phyloP scores from a whole-genome alignment of 176 grass and related monocot species.

The Carex kokanica region DNA sequence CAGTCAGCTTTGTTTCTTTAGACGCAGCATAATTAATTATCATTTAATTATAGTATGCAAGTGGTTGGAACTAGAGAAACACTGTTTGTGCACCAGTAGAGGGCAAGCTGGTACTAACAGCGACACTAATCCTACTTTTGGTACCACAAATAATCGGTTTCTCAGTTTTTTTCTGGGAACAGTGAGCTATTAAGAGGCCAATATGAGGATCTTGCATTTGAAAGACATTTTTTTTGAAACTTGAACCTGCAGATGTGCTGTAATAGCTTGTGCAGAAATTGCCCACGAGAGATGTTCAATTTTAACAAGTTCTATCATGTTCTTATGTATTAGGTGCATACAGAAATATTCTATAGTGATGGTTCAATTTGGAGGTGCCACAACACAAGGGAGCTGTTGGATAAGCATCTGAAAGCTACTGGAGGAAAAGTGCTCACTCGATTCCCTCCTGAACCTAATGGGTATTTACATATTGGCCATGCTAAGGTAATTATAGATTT shows the following conservation, averaged over 20 bases:
- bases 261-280: neutral
- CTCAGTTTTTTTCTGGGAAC: neutral
- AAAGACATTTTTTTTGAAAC: slow-evolving; percentile 5
- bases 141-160: neutral
- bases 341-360: slow-evolving; percentile 89
- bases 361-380: slow-evolving; percentile 90
- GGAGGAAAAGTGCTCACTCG: slow-evolving; percentile 96
- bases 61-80: neutral
- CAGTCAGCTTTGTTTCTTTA: neutral
- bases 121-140: neutral
- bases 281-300: neutral
- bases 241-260: neutral
- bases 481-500: slow-evolving; percentile 57
- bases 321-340: slow-evolving; percentile 62
- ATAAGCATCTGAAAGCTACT: slow-evolving; percentile 84
- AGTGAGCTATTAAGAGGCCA: neutral
- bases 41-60: neutral
- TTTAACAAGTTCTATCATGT: neutral
- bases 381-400: slow-evolving; percentile 73
- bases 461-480: slow-evolving; percentile 96
- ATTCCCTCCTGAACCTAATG: slow-evolving; percentile 97
- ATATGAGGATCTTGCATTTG: neutral
- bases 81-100: neutral
- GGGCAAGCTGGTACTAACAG: neutral
- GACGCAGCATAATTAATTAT: neutral